phyloP scores from a whole-genome alignment of 2,329 filamentous ascomycete genomes.

The Rosellinia necatrix region DNA sequence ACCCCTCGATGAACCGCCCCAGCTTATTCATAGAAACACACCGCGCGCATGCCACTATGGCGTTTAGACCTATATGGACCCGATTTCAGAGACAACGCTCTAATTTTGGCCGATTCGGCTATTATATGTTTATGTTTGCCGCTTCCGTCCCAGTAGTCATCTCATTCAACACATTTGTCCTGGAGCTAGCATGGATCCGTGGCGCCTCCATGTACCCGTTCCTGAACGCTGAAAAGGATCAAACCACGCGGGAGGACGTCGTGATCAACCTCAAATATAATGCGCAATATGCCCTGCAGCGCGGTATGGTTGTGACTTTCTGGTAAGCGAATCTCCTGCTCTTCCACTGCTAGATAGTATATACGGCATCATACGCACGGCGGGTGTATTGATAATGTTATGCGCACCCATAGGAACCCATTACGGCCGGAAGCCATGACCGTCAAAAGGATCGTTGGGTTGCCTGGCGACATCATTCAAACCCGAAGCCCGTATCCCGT shows the following conservation, averaged over 20 bases:
- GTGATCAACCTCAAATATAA: slow-evolving; percentile 64
- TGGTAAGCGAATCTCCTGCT: slow-evolving; percentile 51
- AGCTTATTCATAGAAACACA: not conserved
- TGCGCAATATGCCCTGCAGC: slow-evolving; percentile 60
- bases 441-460: slow-evolving; percentile 81
- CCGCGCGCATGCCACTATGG: slow-evolving; percentile 38
- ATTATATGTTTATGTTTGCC: slow-evolving; percentile 56
- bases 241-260: slow-evolving; percentile 58
- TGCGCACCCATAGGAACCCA: slow-evolving; percentile 62
- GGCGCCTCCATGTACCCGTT: slow-evolving; percentile 78
- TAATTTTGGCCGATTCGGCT: slow-evolving; percentile 44
- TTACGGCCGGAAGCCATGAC: slow-evolving; percentile 68
- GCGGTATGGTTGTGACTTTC: slow-evolving; percentile 78
- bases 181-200: slow-evolving; percentile 60
- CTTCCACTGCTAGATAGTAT: not conserved
- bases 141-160: slow-evolving; percentile 67
- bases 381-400: slow-evolving; percentile 17
- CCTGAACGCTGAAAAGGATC: slow-evolving; percentile 69
- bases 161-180: slow-evolving; percentile 65
- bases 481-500: slow-evolving; percentile 66
- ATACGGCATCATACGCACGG: not conserved
- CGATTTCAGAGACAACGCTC: slow-evolving; percentile 34
- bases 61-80: slow-evolving; percentile 44
- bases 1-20: no score
- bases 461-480: slow-evolving; percentile 78